These are phyloP conservation scores for Nigrograna mackinnonii DNA, from an alignment of 2,329 filamentous ascomycete species.

Conservation along the genomic window DNA sequence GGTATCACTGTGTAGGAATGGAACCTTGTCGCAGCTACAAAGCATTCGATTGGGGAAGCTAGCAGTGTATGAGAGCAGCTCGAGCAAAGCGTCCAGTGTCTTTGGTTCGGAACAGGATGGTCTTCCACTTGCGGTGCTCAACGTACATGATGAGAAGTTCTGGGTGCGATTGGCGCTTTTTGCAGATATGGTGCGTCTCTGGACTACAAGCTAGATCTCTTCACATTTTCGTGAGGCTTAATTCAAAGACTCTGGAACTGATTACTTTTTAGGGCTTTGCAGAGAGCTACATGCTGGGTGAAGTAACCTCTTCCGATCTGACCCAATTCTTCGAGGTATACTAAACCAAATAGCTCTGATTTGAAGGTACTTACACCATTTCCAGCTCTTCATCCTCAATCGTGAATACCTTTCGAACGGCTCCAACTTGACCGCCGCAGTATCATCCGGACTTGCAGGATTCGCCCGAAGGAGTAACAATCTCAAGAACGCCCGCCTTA, in stretches of 20 bases:
- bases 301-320: conserved; percentile 68
- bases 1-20: conserved; percentile 49
- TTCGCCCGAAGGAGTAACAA: conserved; percentile 54
- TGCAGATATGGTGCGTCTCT: conserved; percentile 64
- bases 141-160: conserved; percentile 68
- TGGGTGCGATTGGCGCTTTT: conserved; percentile 72
- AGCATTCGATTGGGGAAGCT: conserved; percentile 52
- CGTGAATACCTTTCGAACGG: conserved; percentile 67
- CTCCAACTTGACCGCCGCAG: conserved; percentile 62
- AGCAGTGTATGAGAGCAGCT: conserved; percentile 47
- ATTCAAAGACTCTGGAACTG: no score
- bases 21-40: conserved; percentile 49
- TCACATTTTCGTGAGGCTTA: no score
- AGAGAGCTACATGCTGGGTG: conserved; percentile 73
- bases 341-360: neutral
- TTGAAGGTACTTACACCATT: conserved; percentile 16
- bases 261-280: conserved; percentile 65
- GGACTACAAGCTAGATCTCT: no score
- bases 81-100: conserved; percentile 47
- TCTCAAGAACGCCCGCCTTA: conserved; percentile 58
- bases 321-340: conserved; percentile 68
- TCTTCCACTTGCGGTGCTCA: conserved; percentile 56
- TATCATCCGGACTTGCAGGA: conserved; percentile 62
- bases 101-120: conserved; percentile 45
- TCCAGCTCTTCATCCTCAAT: conserved; percentile 71